These are phyloP conservation scores for Binderoboletus segoi DNA, from an alignment of 1,284 basidiomycete species.

Conservation along the genomic window DNA sequence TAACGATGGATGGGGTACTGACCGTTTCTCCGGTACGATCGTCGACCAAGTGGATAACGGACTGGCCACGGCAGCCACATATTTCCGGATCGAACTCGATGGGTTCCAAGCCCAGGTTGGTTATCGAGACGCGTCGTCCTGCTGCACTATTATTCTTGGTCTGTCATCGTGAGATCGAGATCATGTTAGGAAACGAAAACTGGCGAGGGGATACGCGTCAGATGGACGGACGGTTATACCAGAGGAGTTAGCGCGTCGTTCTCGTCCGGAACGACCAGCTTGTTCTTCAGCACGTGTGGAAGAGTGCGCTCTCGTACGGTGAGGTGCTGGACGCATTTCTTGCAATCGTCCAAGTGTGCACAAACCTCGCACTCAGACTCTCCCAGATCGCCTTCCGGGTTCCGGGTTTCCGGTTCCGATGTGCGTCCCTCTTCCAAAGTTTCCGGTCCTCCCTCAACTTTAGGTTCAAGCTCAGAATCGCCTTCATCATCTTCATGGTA, in stretches of 20 bases:
- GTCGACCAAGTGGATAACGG: not conserved
- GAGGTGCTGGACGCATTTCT: not conserved
- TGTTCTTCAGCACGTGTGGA: not conserved
- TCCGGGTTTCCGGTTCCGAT: not conserved
- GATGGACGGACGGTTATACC: too few species aligned
- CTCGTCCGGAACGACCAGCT: not conserved
- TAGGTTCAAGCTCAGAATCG: not conserved
- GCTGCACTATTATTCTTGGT: too few species aligned
- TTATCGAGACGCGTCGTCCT: not conserved
- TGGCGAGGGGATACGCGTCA: too few species aligned
- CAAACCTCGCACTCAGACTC: not conserved
- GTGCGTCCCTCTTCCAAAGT: not conserved
- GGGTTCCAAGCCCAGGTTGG: rapidly evolving
- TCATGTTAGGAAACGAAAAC: too few species aligned
- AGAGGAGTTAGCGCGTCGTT: not conserved
- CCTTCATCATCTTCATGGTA: not conserved
- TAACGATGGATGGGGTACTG: not conserved
- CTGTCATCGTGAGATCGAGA: too few species aligned
- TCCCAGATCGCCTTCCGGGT: not conserved
- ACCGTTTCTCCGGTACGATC: not conserved
- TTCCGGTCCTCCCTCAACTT: not conserved
- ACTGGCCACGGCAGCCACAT: not conserved
- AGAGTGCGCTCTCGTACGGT: rapidly evolving
- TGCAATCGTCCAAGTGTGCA: not conserved
- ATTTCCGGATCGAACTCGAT: not conserved